These are phyloP conservation scores for Taxillus chinensis DNA, from an alignment of 164 flowering plant species.

Conservation along the genomic window DNA sequence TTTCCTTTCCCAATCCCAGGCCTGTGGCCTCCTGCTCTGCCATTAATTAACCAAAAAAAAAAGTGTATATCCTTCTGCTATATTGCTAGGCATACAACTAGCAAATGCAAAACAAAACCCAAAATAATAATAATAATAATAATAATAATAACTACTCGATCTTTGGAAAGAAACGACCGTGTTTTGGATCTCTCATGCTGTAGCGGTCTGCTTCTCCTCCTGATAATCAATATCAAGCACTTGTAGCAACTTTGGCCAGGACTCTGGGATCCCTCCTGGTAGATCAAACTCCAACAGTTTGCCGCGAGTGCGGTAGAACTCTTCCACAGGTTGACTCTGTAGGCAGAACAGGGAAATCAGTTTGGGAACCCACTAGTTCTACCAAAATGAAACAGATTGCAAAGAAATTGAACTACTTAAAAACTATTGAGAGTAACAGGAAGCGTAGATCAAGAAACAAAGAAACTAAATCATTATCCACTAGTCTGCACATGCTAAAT, in stretches of 20 bases:
- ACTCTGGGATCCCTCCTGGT: slow-evolving; percentile 2
- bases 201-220: neutral
- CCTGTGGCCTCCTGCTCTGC: no score
- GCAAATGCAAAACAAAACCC: neutral
- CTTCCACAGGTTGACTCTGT: slow-evolving; percentile 1
- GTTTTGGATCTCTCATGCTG: neutral
- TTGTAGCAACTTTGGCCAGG: neutral
- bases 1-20: no score
- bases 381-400: no score
- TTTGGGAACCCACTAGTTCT: neutral
- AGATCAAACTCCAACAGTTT: slow-evolving; percentile 1
- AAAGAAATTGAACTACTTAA: no score
- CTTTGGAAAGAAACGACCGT: neutral
- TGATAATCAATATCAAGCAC: neutral
- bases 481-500: no score
- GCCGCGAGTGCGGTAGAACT: neutral
- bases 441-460: no score
- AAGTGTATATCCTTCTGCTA: neutral
- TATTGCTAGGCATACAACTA: slow-evolving; percentile 1
- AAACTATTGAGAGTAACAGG: no score
- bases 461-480: no score
- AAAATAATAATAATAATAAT: no score
- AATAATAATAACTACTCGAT: neutral
- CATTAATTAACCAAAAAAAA: no score
- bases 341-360: neutral